Evolutionary conservation across 129 eudicot species (phyloP).

Genomic region (Deinandra increscens): DNA sequence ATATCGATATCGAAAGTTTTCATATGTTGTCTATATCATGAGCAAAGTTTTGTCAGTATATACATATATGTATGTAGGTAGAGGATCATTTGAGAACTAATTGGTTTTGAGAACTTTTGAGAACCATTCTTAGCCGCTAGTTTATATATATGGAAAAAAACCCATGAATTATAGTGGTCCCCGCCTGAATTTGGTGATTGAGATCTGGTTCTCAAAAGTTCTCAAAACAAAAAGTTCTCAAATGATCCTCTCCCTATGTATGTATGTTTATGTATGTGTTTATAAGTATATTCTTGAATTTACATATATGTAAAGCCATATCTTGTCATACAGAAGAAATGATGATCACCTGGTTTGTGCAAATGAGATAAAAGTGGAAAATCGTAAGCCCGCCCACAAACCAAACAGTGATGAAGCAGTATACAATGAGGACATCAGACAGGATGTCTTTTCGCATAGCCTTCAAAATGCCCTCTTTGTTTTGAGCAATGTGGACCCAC

Average conservation of each 20-base stretch:
- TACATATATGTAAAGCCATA: not conserved
- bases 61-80: too few relatives aligned
- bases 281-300: too few relatives aligned
- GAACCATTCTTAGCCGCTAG: too few relatives aligned
- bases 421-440: conserved; percentile 80
- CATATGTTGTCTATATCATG: conserved; percentile 78
- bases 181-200: too few relatives aligned
- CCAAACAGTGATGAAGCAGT: conserved; percentile 92
- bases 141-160: too few relatives aligned
- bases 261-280: too few relatives aligned
- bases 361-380: conserved; percentile 84
- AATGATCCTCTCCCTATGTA: too few relatives aligned
- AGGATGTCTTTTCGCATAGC: conserved; percentile 59
- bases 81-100: too few relatives aligned
- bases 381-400: conserved; percentile 87
- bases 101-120: too few relatives aligned
- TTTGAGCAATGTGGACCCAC: conserved; percentile 51
- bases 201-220: too few relatives aligned
- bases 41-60: conserved; percentile 16
- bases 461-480: conserved; percentile 37
- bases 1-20: conserved; percentile 80
- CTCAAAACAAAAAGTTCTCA: too few relatives aligned
- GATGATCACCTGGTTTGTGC: conserved; percentile 83
- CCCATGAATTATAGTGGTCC: too few relatives aligned
- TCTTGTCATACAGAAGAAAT: not conserved